Evolutionary conservation across 306 rosid genomes (phyloP).

Genomic region (Castanopsis chinensis): DNA sequence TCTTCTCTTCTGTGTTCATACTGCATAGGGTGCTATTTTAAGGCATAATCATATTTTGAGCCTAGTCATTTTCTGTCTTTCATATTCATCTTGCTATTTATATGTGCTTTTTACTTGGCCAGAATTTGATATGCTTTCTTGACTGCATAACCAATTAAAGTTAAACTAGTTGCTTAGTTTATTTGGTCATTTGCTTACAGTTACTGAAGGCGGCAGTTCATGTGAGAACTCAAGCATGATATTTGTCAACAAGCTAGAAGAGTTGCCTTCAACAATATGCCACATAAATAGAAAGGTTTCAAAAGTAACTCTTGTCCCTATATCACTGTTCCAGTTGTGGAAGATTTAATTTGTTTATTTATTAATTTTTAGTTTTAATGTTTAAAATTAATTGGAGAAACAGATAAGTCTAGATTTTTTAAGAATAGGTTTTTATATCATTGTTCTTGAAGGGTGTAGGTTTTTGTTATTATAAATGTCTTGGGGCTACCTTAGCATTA

Average conservation of each 20-base stretch:
- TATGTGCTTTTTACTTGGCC: no score
- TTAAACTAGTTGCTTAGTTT: no score
- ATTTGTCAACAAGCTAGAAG: conserved; percentile 57
- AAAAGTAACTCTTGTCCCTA: background rate
- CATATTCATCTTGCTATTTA: background rate
- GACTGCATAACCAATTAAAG: no score
- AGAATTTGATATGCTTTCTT: no score
- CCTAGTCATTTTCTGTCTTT: background rate
- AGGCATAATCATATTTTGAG: background rate
- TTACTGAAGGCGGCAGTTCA: conserved; percentile 38
- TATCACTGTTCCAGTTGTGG: background rate
- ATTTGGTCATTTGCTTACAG: conserved; percentile 19
- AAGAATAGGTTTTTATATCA: background rate
- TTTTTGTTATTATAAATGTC: no score
- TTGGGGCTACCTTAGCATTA: no score
- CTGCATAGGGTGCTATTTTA: background rate
- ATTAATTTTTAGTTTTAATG: background rate
- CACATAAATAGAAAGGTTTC: conserved; percentile 57
- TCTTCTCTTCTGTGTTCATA: background rate
- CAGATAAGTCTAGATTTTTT: background rate
- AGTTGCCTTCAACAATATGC: conserved; percentile 67
- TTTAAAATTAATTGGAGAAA: background rate
- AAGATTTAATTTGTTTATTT: background rate
- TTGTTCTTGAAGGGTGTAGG: no score
- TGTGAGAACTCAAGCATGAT: conserved; percentile 27